These are phyloP conservation scores for Salvia miltiorrhiza DNA, from an alignment of 257 asterid genomes.

Conservation along the genomic window DNA sequence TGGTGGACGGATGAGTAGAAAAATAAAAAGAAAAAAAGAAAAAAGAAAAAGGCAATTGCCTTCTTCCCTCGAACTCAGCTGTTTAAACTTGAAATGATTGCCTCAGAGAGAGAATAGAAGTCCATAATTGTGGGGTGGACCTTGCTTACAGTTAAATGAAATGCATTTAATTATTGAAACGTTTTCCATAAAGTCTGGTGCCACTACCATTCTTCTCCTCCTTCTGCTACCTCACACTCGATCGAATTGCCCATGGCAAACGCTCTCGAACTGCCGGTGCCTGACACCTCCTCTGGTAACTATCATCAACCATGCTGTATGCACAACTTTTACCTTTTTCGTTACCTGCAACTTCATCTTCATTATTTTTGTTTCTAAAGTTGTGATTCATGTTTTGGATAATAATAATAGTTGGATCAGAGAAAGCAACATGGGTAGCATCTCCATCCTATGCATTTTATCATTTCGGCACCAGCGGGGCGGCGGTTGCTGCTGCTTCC, in stretches of 20 bases:
- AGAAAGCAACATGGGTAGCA: slow-evolving; percentile 42
- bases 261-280: slow-evolving; percentile 11
- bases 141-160: not conserved
- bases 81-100: no score
- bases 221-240: not conserved
- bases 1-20: no score
- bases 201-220: not conserved
- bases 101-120: not conserved
- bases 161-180: not conserved
- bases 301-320: not conserved
- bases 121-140: not conserved
- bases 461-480: slow-evolving; percentile 87
- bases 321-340: not conserved
- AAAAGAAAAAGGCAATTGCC: no score
- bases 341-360: not conserved
- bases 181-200: not conserved
- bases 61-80: no score
- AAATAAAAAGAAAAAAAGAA: no score
- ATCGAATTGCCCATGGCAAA: slow-evolving; percentile 29
- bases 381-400: slow-evolving; percentile 8
- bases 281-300: slow-evolving; percentile 29
- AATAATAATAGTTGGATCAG: slow-evolving; percentile 24
- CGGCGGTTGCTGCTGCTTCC: slow-evolving; percentile 87
- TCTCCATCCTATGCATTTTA: slow-evolving; percentile 51
- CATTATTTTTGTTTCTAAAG: not conserved